Evolutionary conservation across 1,139 yeast species (phyloP).

Genomic region (Petasospora rhodanensis): DNA sequence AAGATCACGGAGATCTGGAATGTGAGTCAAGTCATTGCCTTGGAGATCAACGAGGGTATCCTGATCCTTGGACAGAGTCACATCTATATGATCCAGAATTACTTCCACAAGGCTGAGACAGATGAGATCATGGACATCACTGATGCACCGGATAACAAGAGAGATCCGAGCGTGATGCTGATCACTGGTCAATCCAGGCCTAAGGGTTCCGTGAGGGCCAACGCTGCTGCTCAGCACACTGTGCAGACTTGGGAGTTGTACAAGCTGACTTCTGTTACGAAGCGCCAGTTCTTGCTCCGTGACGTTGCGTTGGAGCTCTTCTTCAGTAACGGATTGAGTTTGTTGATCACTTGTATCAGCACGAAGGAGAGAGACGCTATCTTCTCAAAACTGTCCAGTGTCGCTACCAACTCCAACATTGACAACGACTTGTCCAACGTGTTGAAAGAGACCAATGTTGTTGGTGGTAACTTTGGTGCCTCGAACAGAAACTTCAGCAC

Average conservation of each 20-base stretch:
- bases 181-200: conserved; percentile 37
- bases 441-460: conserved; percentile 39
- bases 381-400: conserved; percentile 42
- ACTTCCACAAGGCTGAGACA: conserved; percentile 49
- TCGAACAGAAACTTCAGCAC: conserved; percentile 29
- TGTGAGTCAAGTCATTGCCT: conserved; percentile 66
- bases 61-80: conserved; percentile 62
- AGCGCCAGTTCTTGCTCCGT: conserved; percentile 67
- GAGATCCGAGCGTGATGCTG: conserved; percentile 65
- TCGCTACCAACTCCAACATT: conserved; percentile 40
- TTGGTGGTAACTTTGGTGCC: conserved; percentile 23
- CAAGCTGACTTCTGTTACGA: conserved; percentile 58
- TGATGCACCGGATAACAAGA: conserved; percentile 53
- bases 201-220: conserved; percentile 18
- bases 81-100: conserved; percentile 64
- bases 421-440: conserved; percentile 52
- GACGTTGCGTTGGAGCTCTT: conserved; percentile 78
- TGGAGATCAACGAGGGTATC: conserved; percentile 69
- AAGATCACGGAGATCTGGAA: conserved; percentile 68
- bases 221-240: conserved; percentile 35
- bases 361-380: conserved; percentile 52
- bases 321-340: conserved; percentile 66
- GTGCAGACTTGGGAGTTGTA: conserved; percentile 54
- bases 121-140: conserved; percentile 63
- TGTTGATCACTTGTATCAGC: conserved; percentile 53